A percentile compares a stretch with the other conserved stretches of the same genome.
These are phyloP conservation scores for Tuber calosporum DNA, from an alignment of 495 filamentous ascomycete species.

Conservation along the genomic window DNA sequence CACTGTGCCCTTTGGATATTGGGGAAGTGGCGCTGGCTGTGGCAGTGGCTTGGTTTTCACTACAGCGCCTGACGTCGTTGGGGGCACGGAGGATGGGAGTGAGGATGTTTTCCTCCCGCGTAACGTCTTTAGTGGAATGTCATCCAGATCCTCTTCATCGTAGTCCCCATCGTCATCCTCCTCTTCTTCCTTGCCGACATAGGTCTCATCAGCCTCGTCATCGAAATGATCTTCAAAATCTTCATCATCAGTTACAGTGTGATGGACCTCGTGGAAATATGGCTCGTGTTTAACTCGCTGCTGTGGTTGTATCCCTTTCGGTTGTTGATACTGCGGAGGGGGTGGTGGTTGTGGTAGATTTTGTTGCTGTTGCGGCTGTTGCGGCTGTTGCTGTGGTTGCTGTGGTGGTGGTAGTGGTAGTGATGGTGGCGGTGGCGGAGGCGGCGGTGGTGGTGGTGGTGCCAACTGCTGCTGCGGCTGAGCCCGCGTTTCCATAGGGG, in stretches of 20 bases:
- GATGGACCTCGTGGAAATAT: background rate
- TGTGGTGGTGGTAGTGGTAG: slow-evolving; percentile 2
- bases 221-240: slow-evolving; percentile 37
- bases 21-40: background rate
- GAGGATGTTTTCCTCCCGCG: slow-evolving; percentile 29
- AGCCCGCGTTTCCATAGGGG: slow-evolving; percentile 15
- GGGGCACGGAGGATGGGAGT: slow-evolving; percentile 16
- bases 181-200: slow-evolving; percentile 48
- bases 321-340: slow-evolving; percentile 5
- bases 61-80: slow-evolving; percentile 14
- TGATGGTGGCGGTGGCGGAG: slow-evolving; percentile 3
- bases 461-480: slow-evolving; percentile 20
- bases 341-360: slow-evolving; percentile 4
- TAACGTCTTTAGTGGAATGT: slow-evolving; percentile 36
- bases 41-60: slow-evolving; percentile 18
- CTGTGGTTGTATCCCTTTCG: slow-evolving; percentile 8
- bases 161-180: slow-evolving; percentile 52
- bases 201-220: slow-evolving; percentile 40
- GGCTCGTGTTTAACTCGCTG: slow-evolving; percentile 22
- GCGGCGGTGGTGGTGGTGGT: slow-evolving; percentile 4
- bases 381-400: background rate
- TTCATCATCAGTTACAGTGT: slow-evolving; percentile 31
- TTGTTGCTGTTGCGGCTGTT: slow-evolving; percentile 2
- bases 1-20: slow-evolving; percentile 39
- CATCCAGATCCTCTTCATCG: slow-evolving; percentile 48